Evolutionary conservation across 345 rosid genomes (phyloP).

Genomic region (Euphorbia pulcherrima): DNA sequence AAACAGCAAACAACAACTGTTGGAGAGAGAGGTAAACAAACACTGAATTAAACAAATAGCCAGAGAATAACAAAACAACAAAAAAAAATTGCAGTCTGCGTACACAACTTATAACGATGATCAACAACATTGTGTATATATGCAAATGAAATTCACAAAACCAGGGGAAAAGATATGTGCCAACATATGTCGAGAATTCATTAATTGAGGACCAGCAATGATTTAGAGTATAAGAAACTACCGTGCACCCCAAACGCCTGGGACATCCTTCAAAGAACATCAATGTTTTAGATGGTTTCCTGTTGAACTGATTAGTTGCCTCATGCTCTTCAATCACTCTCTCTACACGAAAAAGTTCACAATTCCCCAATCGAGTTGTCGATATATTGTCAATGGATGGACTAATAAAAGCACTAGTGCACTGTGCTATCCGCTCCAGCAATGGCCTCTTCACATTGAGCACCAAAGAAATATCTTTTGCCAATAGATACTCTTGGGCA

Average conservation of each 20-base stretch:
- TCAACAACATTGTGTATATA: too few relatives aligned
- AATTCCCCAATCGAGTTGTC: constrained; percentile 62
- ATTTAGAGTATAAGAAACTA: constrained; percentile 26
- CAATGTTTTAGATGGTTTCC: constrained; percentile 79
- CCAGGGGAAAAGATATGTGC: not conserved
- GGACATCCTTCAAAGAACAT: constrained; percentile 99
- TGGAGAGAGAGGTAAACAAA: too few relatives aligned
- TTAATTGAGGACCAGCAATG: not conserved
- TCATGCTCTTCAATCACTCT: constrained; percentile 77
- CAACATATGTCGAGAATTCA: not conserved
- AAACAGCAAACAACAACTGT: too few relatives aligned
- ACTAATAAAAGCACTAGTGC: constrained; percentile 76
- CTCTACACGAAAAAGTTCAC: constrained; percentile 78
- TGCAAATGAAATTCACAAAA: not conserved
- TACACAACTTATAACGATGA: not conserved
- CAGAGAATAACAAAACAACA: not conserved
- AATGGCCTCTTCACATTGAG: constrained; percentile 78
- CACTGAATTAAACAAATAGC: too few relatives aligned
- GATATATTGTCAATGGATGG: constrained; percentile 66
- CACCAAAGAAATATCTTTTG: constrained; percentile 88
- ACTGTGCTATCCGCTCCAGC: constrained; percentile 83
- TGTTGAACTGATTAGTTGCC: constrained; percentile 52
- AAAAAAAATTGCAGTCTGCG: not conserved
- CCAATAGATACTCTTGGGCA: constrained; percentile 75
- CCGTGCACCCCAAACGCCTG: constrained; percentile 98